These are phyloP conservation scores for Cadophora malorum DNA, from an alignment of 2,329 filamentous ascomycete species.

Conservation along the genomic window DNA sequence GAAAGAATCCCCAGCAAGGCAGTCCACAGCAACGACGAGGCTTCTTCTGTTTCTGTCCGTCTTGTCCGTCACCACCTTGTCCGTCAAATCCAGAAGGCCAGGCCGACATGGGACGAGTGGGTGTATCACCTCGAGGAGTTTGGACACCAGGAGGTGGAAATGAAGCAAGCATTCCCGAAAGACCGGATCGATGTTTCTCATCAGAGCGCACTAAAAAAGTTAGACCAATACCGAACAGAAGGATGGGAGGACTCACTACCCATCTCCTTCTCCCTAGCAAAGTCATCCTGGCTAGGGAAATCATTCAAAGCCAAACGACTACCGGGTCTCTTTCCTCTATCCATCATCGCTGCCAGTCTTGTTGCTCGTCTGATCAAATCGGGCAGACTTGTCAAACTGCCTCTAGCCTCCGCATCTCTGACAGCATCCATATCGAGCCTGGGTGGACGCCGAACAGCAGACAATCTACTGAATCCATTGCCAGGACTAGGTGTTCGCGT, in stretches of 20 bases:
- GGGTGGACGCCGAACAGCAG: conserved; percentile 69
- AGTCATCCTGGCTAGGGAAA: conserved; percentile 51
- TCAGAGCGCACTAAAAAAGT: conserved; percentile 27
- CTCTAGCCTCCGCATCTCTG: conserved; percentile 79
- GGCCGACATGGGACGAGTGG: conserved; percentile 43
- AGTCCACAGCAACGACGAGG: conserved; percentile 79
- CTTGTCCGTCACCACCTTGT: neutral
- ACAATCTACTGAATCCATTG: conserved; percentile 52
- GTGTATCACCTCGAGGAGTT: conserved; percentile 48
- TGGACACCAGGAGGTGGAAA: conserved; percentile 67
- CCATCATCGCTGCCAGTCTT: conserved; percentile 83
- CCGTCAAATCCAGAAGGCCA: conserved; percentile 47
- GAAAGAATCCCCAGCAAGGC: conserved; percentile 77
- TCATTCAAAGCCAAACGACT: conserved; percentile 62
- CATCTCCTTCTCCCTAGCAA: conserved; percentile 38
- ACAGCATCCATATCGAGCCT: conserved; percentile 84
- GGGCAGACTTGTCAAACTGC: conserved; percentile 88
- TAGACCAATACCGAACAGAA: conserved; percentile 12
- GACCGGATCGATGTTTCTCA: conserved; percentile 41
- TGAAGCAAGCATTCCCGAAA: conserved; percentile 69
- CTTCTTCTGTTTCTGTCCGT: conserved; percentile 25
- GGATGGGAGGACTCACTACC: conserved; percentile 34
- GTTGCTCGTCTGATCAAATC: conserved; percentile 92
- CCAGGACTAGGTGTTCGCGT: conserved; percentile 35
- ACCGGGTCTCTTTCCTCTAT: conserved; percentile 73